phyloP scores from a whole-genome alignment of 1,284 basidiomycete species.

The Austroboletus niveus region DNA sequence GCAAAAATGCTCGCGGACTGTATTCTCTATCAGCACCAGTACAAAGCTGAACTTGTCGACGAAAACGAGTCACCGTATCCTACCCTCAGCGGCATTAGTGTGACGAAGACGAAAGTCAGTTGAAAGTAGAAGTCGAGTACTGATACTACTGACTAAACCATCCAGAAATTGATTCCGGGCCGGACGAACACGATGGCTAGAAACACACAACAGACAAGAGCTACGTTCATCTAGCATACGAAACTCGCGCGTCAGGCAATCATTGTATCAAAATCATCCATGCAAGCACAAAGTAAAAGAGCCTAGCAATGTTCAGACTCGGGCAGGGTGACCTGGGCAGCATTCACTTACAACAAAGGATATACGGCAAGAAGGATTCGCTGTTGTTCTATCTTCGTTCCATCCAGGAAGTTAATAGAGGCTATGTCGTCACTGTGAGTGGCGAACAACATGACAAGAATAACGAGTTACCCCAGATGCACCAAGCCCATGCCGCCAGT shows the following conservation, averaged over 20 bases:
- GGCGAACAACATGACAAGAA: not conserved
- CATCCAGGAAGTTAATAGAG: slow-evolving; percentile 91
- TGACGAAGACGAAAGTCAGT: not conserved
- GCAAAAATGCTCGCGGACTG: slow-evolving; percentile 89
- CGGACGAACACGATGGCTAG: not conserved
- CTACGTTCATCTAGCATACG: slow-evolving; percentile 16
- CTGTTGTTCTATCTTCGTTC: slow-evolving; percentile 87
- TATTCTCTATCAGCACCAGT: not conserved
- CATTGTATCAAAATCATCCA: slow-evolving; percentile 95
- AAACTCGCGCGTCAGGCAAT: slow-evolving; percentile 7
- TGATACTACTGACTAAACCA: too few relatives aligned
- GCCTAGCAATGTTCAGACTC: slow-evolving; percentile 38
- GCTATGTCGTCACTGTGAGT: slow-evolving; percentile 47
- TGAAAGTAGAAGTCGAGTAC: too few relatives aligned
- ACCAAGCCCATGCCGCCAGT: slow-evolving; percentile 87
- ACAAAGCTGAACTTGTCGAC: not conserved
- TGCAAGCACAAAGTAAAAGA: slow-evolving; percentile 84
- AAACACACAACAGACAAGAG: slow-evolving; percentile 6
- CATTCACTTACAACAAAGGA: slow-evolving; percentile 68
- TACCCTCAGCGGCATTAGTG: slow-evolving; percentile 26
- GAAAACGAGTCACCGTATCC: slow-evolving; percentile 28
- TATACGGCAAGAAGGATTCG: slow-evolving; percentile 90
- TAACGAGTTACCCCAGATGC: slow-evolving; percentile 80
- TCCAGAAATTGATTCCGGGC: too few relatives aligned
- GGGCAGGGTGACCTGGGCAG: not conserved